Evolutionary conservation across 495 filamentous ascomycete genomes (phyloP), one percentile per base, ranked within the genome.

Genomic region (Tuber calosporum): DNA sequence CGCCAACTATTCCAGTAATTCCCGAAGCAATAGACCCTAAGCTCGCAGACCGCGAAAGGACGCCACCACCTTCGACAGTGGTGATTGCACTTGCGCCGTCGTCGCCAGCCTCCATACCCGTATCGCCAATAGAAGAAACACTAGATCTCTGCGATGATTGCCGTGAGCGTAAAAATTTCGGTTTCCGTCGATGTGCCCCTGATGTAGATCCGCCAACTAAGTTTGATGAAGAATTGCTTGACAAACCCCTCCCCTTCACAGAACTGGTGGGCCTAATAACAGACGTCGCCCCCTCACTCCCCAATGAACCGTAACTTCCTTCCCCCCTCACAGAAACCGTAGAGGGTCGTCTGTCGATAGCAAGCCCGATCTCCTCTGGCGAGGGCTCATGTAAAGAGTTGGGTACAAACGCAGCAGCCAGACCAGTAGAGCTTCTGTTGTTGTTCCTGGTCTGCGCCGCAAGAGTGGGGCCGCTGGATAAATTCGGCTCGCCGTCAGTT

Each of bases 21-120:
- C 92, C 93, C 22, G 93, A 97, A n/a, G 92, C 92, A 85, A 97
- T 93, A 77, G 94, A 97, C 17, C 95, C 95, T 70, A 98, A 87
- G 81, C 94, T 97, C 43, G 93, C 90, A 17, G 93, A 89, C 68
- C 95, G 86, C 30, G 91, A 90, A 68, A 96, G 84, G 26, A 87
- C 72, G 20, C 74, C 75, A n/a, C 79, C 74, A 15, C 73, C 79
- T 17, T 76, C 78, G 4, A 71, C 74, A 1, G 72, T 71, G 7
- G 78, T 77, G 66, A 80, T 71, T 20, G 78, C 77, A 37, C 78
- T 78, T 19, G 69, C 73, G 34, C 71, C 77, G 71, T 80, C 79
- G 66, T 80, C 69, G 45, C 78, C 79, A 42, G 72, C 66, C 41
- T 80, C 78, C 6, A 67, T 45, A 38, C 80, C 73, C 73, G 78